Evolutionary conservation across 208 protist genomes (phyloP), one percentile per base, ranked within the genome.

Genomic region (Wallacemonas rigidus): DNA sequence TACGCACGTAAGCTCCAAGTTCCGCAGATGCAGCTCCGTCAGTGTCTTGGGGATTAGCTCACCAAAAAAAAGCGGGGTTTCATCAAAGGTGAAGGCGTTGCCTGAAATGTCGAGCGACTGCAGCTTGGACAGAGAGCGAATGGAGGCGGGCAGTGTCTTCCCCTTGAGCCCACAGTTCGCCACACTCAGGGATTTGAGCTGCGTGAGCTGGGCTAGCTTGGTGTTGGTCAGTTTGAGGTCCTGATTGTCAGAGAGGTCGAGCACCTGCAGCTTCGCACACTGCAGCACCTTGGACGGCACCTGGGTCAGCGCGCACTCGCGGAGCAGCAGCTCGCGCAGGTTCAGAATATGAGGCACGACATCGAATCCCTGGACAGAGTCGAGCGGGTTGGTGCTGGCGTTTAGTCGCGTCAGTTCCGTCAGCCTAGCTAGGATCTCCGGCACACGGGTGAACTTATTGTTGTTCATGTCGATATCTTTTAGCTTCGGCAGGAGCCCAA

Each of bases 181-280:
- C 12, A 96, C 68, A 26, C 74, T 79, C 1, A 96, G 75, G 71
- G 77, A 79, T 55, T 77, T 73, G 6, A 96, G 73, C 11, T 73
- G 51, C 6, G 53, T 35, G 9, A 96, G 73, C 1, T 63, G 63
- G 35, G 80, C 57, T 76, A 96, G 81, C 57, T 83, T 61, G 12
- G 76, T 75, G 8, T 67, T 82, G 36, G 47, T 44, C 9, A 96
- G 72, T 14, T 86, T 71, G 63, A 96, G 76, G 57, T 81, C 61
- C 1, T 69, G 14, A 63, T 96, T 96, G 68, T 92, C 77, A 11
- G 89, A 92, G 6, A 96, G 39, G 62, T 96, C 89, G n/a, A 96
- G 76, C 26, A 85, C 82, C 62, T 90, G 70, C 26, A 93, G 68
- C 38, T 74, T 51, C 55, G 77, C 51, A 62, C 83, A 92, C 44